Evolutionary conservation across 208 protist species (phyloP), one percentile per base, ranked within the genome.

Genomic region (Crithidia expoeki): DNA sequence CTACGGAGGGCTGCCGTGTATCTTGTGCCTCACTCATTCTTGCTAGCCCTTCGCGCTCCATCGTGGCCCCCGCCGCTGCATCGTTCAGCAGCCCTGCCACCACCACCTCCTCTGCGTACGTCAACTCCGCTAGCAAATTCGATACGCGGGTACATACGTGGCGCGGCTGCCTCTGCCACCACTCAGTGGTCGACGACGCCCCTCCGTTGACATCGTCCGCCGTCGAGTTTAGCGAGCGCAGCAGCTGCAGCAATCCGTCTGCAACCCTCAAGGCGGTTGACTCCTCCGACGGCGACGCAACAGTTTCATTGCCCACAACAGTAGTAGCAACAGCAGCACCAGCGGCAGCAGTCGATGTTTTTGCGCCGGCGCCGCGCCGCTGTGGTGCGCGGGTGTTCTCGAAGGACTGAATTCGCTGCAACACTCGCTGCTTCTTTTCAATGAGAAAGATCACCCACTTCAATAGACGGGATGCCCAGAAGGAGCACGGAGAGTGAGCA

Each of bases 21-120:
- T 34, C 16, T 19, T 21, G 51, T n/a, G 51, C 28, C 2, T 44
- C 12, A 44, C 17, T 19, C 0, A 10, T 17, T 14, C 27, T n/a
- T 44, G n/a, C 19, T 12, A 34, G 25, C 7, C 38, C 60, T 5
- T 72, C 64, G 0, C 44, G 64, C 42, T 77, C 72, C 65, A 77
- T 30, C 4, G 75, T 68, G 63, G 68, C 69, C 1, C 56, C 68
- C 0, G 62, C 76, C 21, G 70, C 64, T 4, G 70, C 70, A 12
- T 74, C 59, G 47, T 74, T 72, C n/a, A 81, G 46, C 17, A 81
- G 14, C 32, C 58, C 61, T 0, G 70, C 76, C 47, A 78, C 42
- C n/a, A 72, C 56, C 17, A 0, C 42, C 27, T 68, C 65, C 50
- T 82, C 76, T 1, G 62, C 25, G 4, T 33, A 10, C 17, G 67